Evolutionary conservation across 345 rosid genomes (phyloP), one percentile per base, ranked within the genome.

Genomic region (Hibiscus syriacus): DNA sequence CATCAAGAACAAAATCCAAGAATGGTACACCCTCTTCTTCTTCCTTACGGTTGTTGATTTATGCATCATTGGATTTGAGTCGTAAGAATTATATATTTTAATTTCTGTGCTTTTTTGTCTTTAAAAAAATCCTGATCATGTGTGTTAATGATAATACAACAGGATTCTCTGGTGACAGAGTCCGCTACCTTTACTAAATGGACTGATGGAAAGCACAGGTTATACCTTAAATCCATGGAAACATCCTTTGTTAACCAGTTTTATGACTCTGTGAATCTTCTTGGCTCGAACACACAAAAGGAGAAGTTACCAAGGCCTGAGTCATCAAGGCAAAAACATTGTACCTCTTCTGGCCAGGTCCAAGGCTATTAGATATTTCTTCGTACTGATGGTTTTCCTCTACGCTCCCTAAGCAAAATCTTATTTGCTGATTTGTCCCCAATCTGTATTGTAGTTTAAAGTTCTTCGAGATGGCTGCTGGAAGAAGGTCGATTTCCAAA

Each of bases 141-240:
- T 64, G 16, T 64, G 5, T 16, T 64, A 26, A 4, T 45, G 64
- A 26, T 23, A 19, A 45, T 61, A 68, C 61, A 22, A 64, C 80
- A 89, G 90, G 83, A 76, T 67, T 79, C 79, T 41, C 52, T 43
- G 16, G 74, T 55, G 41, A 68, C 73, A 73, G 85, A 80, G 62
- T 55, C 80, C 53, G 58, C 32, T 53, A 62, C 32, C 60, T 41
- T 80, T 50, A 76, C 60, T 26, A 88, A 86, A 62, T 93, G 97
- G 98, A 93, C 97, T 13, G 81, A 90, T 78, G 96, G 87, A 85
- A 93, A 93, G 73, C 98, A 93, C 59, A 84, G 90, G 53, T 75
- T 85, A 72, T 93, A 86, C 76, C 92, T 93, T 65, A 82, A 93
- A 73, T 91, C 96, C 14, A 86, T 93, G 87, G 98, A 93, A 80